Evolutionary conservation across 2,329 filamentous ascomycete genomes (phyloP).

Genomic region (Penicillium thymicola): DNA sequence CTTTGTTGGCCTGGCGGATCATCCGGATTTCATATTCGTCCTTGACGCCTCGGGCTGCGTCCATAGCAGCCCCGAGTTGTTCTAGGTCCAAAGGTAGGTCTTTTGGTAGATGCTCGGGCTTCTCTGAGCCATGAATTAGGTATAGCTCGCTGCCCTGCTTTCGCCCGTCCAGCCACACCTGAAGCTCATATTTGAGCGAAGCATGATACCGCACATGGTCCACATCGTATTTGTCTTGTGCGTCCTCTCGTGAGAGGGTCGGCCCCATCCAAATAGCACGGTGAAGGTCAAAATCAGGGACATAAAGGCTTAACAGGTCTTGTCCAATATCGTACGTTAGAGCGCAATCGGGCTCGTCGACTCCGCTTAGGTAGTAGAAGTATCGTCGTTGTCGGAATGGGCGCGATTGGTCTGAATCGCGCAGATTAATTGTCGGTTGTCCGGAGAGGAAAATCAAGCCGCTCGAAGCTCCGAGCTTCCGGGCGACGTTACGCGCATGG

Average conservation of each 20-base stretch:
- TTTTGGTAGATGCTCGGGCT: conserved; percentile 22
- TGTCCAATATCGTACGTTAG: conserved; percentile 56
- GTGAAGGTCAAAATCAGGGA: conserved; percentile 63
- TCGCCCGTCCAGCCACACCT: conserved; percentile 30
- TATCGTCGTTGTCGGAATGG: conserved; percentile 60
- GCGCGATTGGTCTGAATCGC: conserved; percentile 58
- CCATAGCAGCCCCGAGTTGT: conserved; percentile 53
- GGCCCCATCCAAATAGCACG: conserved; percentile 44
- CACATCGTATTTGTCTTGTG: conserved; percentile 61
- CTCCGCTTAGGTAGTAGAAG: conserved; percentile 60
- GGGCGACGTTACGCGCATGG: conserved; percentile 48
- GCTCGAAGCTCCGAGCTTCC: conserved; percentile 39
- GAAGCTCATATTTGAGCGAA: conserved; percentile 51
- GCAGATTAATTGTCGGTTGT: conserved; percentile 48
- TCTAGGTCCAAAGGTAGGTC: conserved; percentile 27
- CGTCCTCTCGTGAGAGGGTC: conserved; percentile 52
- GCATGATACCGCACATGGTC: conserved; percentile 64
- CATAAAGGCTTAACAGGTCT: conserved; percentile 68
- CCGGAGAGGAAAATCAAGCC: conserved; percentile 59
- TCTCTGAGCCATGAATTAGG: conserved; percentile 38
- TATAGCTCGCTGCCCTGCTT: conserved; percentile 32
- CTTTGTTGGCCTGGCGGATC: conserved; percentile 67
- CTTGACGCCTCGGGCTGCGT: conserved; percentile 67
- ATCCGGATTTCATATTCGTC: conserved; percentile 71
- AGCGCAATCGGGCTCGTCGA: conserved; percentile 53